Percentiles rank a stretch among this genome's conserved stretches.
Conservation (phyloP, 805 yeast genomes). For the Lipomyces starkeyi region DNA sequence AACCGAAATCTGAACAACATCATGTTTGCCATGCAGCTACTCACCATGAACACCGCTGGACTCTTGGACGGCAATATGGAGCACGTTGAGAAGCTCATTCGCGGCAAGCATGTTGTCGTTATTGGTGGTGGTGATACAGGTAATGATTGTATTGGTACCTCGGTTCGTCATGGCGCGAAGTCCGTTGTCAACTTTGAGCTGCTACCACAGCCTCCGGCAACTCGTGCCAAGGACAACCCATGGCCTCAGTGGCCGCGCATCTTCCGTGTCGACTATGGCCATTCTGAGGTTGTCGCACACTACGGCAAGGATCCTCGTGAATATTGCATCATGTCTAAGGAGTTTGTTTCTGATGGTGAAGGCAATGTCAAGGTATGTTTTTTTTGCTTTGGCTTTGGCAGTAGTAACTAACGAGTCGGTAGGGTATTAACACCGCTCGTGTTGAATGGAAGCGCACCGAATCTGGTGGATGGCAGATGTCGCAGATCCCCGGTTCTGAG, state of each 20-base stretch:
- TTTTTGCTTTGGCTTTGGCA: background rate
- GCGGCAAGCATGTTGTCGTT: constrained; percentile 88
- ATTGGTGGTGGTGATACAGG: constrained; percentile 99
- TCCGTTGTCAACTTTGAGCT: constrained; percentile 93
- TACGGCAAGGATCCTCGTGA: constrained; percentile 98
- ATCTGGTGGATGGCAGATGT: constrained; percentile 98
- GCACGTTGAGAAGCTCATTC: constrained; percentile 65
- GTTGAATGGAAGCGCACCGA: constrained; percentile 98
- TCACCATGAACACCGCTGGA: constrained; percentile 88
- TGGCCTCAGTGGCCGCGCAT: constrained; percentile 99
- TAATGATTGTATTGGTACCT: constrained; percentile 97
- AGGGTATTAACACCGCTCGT: constrained; percentile 91
- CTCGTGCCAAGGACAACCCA: constrained; percentile 92
- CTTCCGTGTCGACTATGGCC: constrained; percentile 98
- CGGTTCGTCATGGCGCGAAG: constrained; percentile 96
- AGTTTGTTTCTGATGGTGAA: constrained; percentile 91
- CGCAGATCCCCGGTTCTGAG: constrained; percentile 93
- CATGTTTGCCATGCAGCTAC: constrained; percentile 92
- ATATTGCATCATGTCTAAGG: constrained; percentile 92
- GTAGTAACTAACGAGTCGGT: background rate
- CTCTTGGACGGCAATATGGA: constrained; percentile 75
- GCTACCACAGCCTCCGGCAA: constrained; percentile 86
- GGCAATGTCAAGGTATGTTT: constrained; percentile 73
- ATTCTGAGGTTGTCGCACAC: constrained; percentile 90
- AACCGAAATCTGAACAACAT: constrained; percentile 91